A percentile compares a stretch with the other conserved stretches of the same genome.
These are phyloP conservation scores for Decorospora gaudefroyi DNA, from an alignment of 2,329 filamentous ascomycete species.

Conservation along the genomic window DNA sequence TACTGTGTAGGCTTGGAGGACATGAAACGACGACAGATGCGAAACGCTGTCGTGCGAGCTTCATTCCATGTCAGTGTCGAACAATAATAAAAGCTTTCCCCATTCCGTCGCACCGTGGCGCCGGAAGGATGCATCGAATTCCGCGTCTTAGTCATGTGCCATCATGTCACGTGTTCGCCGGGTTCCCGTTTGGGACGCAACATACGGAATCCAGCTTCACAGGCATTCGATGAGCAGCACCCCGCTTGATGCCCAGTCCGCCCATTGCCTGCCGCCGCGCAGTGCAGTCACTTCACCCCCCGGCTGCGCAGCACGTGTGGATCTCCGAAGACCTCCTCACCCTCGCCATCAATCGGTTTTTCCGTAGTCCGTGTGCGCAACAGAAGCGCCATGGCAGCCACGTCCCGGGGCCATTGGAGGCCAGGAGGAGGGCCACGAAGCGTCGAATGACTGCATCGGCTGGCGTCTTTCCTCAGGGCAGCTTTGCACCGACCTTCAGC, in stretches of 20 bases:
- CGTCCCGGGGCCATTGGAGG: conserved; percentile 66
- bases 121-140: background rate
- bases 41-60: conserved; percentile 5
- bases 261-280: conserved; percentile 57
- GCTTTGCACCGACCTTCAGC: conserved; percentile 31
- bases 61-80: conserved; percentile 8
- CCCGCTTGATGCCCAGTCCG: conserved; percentile 54
- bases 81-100: conserved; percentile 16
- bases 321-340: conserved; percentile 62
- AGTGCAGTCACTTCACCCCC: conserved; percentile 51
- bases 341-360: conserved; percentile 57
- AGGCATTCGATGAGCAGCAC: conserved; percentile 27
- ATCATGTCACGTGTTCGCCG: conserved; percentile 12
- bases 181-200: conserved; percentile 16
- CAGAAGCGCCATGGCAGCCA: conserved; percentile 62
- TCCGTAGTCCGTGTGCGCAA: conserved; percentile 52
- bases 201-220: conserved; percentile 11
- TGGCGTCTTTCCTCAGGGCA: conserved; percentile 45
- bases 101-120: conserved; percentile 10
- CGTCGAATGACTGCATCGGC: conserved; percentile 57
- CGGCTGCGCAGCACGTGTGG: conserved; percentile 58
- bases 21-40: conserved; percentile 7
- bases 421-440: conserved; percentile 59
- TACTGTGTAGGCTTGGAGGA: conserved; percentile 2
- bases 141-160: conserved; percentile 13